Base-by-base conservation (phyloP, 2,329 filamentous ascomycete species). In the Lojkania enalia region DNA sequence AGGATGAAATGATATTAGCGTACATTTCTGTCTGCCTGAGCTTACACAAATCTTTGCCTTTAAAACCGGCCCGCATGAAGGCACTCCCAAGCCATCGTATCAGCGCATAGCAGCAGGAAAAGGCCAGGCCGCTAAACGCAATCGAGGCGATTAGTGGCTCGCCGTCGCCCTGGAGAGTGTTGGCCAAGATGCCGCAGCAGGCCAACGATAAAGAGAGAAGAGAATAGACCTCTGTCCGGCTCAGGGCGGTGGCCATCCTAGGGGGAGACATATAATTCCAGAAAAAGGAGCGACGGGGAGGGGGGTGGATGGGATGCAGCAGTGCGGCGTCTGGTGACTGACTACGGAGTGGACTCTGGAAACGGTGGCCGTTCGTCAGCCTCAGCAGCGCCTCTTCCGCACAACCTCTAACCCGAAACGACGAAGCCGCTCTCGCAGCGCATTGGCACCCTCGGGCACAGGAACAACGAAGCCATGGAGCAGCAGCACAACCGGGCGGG, bases 71-170 rank as follows among this genome's bases (percentile, higher is more conserved):
- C 57, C 82, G 84, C 67, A 96, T 85, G 69, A 99, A 97, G 1
- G 87, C 86, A 44, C 88, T 85, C 1, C 92, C 92, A 4, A 96
- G 86, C 92, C 92, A 97, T 75, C 87, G 80, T 70, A 97, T 92
- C 74, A 96, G 82, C 61, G 88, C 84, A 70, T 88, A 97, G 49
- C 84, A 84, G 36, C 86, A 83, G 3, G 85, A 78, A 67, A 96
- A 99, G 25, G 88, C 90, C 55, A 96, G 77, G 16, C 86, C 82
- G 62, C 89, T 94, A 60, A 97, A 86, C 13, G 91, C 89, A 44
- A 96, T 76, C 1, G 90, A 96, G 7, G 90, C 92, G 56, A 95
- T 79, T 59, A 99, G 80, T 27, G 94, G 92, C 58, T 94, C 90
- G 71, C 90, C 91, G 71, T 96, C 87, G 57, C 83, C 88, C 48